Evolutionary conservation across 768 basidiomycete species (phyloP).

Genomic region (Suillus lakei): DNA sequence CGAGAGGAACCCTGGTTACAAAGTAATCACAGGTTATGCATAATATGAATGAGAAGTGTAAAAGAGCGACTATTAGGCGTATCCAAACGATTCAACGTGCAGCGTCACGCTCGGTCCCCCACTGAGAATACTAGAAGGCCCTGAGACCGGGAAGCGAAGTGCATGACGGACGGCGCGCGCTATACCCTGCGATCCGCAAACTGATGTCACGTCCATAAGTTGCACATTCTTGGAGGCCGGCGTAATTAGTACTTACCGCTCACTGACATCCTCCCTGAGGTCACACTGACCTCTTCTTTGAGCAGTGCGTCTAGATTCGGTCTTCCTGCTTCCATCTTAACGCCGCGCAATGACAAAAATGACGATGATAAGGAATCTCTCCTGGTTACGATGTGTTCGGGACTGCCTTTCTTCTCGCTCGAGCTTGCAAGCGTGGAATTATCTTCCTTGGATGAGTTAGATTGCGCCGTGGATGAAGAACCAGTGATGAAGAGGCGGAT

Average conservation of each 20-base stretch:
- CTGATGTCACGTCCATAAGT: constrained; percentile 28
- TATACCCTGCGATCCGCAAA: constrained; percentile 53
- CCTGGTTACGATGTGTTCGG: constrained; percentile 5
- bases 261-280: constrained; percentile 48
- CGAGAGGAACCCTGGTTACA: neutral
- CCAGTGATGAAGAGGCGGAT: constrained; percentile 49
- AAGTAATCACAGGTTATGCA: neutral
- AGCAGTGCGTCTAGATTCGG: constrained; percentile 47
- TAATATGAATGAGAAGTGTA: neutral
- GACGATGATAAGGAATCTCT: neutral
- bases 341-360: constrained; percentile 25
- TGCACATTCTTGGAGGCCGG: neutral
- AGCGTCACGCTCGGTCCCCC: constrained; percentile 45
- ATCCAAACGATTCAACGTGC: constrained; percentile 46
- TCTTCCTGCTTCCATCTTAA: constrained; percentile 41
- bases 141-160: constrained; percentile 41
- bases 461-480: constrained; percentile 3
- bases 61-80: constrained; percentile 28
- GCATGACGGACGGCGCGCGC: constrained; percentile 43
- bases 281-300: constrained; percentile 38
- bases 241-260: constrained; percentile 47
- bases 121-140: constrained; percentile 27
- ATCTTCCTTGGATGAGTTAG: constrained; percentile 13
- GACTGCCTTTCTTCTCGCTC: constrained; percentile 11
- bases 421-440: constrained; percentile 21